phyloP scores from a whole-genome alignment of 768 basidiomycete species.

The Paxillus involutus region DNA sequence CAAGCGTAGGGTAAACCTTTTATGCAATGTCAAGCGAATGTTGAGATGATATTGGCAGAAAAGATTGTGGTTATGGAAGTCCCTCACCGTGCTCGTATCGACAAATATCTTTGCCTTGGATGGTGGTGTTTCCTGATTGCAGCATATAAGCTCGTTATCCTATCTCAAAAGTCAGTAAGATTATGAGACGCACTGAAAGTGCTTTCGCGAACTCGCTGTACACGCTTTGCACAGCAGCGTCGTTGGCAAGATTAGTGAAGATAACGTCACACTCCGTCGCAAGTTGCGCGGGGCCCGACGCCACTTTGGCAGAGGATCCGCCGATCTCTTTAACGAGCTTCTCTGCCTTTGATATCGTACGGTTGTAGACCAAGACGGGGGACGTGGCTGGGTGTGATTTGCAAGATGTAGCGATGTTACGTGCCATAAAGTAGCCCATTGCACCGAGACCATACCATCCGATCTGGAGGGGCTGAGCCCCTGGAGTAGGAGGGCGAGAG shows the following conservation, averaged over 20 bases:
- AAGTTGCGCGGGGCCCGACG: conserved; percentile 55
- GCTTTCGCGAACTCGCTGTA: conserved; percentile 61
- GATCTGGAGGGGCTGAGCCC: conserved; percentile 36
- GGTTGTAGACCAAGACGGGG: conserved; percentile 76
- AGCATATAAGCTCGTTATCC: background rate
- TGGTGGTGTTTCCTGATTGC: conserved; percentile 39
- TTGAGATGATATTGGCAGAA: background rate
- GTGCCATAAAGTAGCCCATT: conserved; percentile 78
- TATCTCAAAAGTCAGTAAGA: background rate
- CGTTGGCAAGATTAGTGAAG: conserved; percentile 71
- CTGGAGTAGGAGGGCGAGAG: conserved; percentile 60
- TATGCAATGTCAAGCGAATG: conserved; percentile 6
- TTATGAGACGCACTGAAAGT: conserved; percentile 45
- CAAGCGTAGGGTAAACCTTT: conserved; percentile 56
- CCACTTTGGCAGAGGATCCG: conserved; percentile 51
- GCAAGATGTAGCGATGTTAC: conserved; percentile 67
- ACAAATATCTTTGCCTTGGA: conserved; percentile 72
- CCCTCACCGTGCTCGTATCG: conserved; percentile 80
- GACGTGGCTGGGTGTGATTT: conserved; percentile 37
- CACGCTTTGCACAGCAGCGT: conserved; percentile 63
- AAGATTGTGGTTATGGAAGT: background rate
- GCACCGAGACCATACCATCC: conserved; percentile 54
- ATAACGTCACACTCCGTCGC: conserved; percentile 71
- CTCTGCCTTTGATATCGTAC: conserved; percentile 61
- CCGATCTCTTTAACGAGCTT: conserved; percentile 58